A percentile compares a stretch with the other conserved stretches of the same genome.
phyloP scores from a whole-genome alignment of 305 asterid species.

The Fraxinus sp. region DNA sequence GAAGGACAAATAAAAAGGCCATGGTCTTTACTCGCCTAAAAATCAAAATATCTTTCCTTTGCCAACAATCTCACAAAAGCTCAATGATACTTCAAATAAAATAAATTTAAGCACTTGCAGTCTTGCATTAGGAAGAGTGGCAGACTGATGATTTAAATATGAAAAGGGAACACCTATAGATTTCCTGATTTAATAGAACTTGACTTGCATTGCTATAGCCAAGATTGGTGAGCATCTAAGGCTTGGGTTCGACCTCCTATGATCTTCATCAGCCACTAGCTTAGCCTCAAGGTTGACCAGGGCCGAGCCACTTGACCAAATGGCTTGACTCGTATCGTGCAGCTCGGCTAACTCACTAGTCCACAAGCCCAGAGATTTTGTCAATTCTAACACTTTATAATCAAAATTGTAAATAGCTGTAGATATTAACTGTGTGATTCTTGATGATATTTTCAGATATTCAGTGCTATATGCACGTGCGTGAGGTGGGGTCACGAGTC shows the following conservation, averaged over 20 bases:
- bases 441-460: neutral
- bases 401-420: neutral
- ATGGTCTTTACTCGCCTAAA: neutral
- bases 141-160: neutral
- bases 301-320: conserved; percentile 27
- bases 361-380: conserved; percentile 47
- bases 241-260: conserved; percentile 3
- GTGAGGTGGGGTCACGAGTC: conserved; percentile 4
- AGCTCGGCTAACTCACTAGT: conserved; percentile 40
- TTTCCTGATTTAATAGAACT: neutral
- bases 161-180: neutral
- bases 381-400: neutral
- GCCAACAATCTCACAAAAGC: neutral
- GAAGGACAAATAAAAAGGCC: neutral
- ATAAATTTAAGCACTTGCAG: neutral
- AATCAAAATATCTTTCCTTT: neutral
- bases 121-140: neutral
- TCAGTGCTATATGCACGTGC: neutral
- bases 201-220: conserved; percentile 23
- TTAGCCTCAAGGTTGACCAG: neutral
- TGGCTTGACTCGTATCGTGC: neutral
- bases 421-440: neutral
- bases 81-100: neutral
- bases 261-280: conserved; percentile 7
- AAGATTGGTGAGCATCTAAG: conserved; percentile 25